Evolutionary conservation across 345 rosid genomes (phyloP).

Genomic region (Alliaria petiolata): DNA sequence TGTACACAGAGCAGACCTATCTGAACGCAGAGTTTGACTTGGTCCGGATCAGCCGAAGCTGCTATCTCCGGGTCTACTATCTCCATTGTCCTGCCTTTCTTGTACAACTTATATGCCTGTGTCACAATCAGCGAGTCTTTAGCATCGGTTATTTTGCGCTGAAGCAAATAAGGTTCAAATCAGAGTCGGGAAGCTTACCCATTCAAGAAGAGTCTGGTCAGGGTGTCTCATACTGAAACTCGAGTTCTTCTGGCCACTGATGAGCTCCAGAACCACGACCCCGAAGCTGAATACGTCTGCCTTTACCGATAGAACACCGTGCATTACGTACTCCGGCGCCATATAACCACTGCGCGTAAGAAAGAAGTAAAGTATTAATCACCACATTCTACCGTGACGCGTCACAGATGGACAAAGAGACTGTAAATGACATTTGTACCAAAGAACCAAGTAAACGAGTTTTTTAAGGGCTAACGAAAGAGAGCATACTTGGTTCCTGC

Average conservation of each 20-base stretch:
- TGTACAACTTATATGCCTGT: slow-evolving; percentile 77
- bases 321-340: slow-evolving; percentile 98
- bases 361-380: neutral
- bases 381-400: too few relatives aligned
- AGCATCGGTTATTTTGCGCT: neutral
- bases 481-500: slow-evolving; percentile 95
- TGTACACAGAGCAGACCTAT: slow-evolving; percentile 83
- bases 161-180: neutral
- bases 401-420: neutral
- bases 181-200: slow-evolving; percentile 84
- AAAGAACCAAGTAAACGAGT: too few relatives aligned
- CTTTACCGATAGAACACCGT: slow-evolving; percentile 68
- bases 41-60: slow-evolving; percentile 47
- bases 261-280: slow-evolving; percentile 80
- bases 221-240: slow-evolving; percentile 43
- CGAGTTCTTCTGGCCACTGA: slow-evolving; percentile 79
- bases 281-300: slow-evolving; percentile 98
- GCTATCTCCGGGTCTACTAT: slow-evolving; percentile 56
- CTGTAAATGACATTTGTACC: too few relatives aligned
- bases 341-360: slow-evolving; percentile 71
- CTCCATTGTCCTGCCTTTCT: slow-evolving; percentile 63
- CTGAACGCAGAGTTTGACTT: slow-evolving; percentile 66
- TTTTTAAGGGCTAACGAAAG: too few relatives aligned
- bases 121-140: neutral
- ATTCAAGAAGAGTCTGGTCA: slow-evolving; percentile 72